Percentiles rank a stretch among this genome's conserved stretches.
These are phyloP conservation scores for Aspergillus panamensis DNA, from an alignment of 495 filamentous ascomycete genomes.

Conservation along the genomic window DNA sequence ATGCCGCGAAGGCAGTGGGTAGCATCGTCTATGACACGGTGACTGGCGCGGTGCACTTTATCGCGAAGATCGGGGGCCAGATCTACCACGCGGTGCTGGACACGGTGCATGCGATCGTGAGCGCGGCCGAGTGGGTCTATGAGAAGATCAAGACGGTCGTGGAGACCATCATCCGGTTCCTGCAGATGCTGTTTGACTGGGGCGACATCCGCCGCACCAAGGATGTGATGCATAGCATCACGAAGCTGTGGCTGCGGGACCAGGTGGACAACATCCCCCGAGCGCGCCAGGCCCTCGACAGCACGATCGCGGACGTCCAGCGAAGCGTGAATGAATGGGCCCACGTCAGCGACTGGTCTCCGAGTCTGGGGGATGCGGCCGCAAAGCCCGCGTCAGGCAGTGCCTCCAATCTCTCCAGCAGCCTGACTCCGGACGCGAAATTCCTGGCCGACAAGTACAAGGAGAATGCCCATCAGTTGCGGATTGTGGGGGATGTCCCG, in stretches of 20 bases:
- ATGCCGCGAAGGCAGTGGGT: not conserved
- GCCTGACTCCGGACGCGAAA: conserved; percentile 1
- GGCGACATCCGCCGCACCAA: conserved; percentile 13
- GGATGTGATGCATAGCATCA: conserved; percentile 9
- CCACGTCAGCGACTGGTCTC: conserved; percentile 1
- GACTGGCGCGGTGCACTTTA: conserved; percentile 1
- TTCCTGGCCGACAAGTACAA: conserved; percentile 1
- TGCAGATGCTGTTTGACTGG: conserved; percentile 11
- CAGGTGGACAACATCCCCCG: conserved; percentile 2
- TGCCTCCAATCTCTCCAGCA: not conserved
- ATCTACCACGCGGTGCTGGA: conserved; percentile 10
- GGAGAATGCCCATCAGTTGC: conserved; percentile 2
- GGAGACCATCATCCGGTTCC: not conserved
- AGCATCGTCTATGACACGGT: not conserved
- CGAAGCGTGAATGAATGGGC: not conserved
- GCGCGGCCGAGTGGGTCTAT: conserved; percentile 9
- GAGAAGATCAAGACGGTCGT: conserved; percentile 1
- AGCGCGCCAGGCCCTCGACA: not conserved
- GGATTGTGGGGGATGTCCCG: not conserved
- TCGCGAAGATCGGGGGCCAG: conserved; percentile 1
- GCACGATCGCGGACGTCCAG: not conserved
- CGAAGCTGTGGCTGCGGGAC: conserved; percentile 1
- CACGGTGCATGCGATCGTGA: conserved; percentile 7
- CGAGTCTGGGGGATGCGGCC: not conserved
- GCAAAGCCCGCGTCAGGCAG: not conserved